phyloP scores from a whole-genome alignment of 78 protist species.

The Isochrysis galbana region DNA sequence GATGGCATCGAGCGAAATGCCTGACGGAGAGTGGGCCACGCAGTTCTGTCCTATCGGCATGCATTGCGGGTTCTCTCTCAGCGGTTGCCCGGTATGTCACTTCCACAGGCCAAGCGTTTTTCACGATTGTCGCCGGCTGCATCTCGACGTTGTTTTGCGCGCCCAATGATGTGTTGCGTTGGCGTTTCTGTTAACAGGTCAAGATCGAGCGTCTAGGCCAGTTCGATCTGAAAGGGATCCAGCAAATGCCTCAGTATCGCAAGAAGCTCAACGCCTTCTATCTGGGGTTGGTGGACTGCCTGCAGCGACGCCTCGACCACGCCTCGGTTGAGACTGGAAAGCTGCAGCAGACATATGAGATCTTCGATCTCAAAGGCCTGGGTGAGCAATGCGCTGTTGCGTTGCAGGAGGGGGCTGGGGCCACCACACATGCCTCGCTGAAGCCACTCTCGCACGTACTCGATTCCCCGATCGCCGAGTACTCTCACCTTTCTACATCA shows the following conservation, averaged over 20 bases:
- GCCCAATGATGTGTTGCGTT: too few relatives aligned
- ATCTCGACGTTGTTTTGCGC: too few relatives aligned
- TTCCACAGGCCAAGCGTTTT: too few relatives aligned
- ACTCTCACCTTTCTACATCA: too few relatives aligned
- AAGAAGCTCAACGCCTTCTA: neutral
- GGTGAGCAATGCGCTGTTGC: too few relatives aligned
- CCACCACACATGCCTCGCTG: too few relatives aligned
- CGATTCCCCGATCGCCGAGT: too few relatives aligned
- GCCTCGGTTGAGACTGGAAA: neutral
- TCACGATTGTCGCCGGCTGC: too few relatives aligned
- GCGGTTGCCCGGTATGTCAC: neutral
- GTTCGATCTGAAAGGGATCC: neutral
- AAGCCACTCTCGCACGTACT: too few relatives aligned
- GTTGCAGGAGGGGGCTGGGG: too few relatives aligned
- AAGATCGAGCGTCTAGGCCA: neutral
- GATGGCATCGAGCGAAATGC: neutral
- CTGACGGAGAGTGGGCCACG: constrained; percentile 2
- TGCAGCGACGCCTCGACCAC: neutral
- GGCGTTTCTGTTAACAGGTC: neutral
- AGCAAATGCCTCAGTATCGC: neutral
- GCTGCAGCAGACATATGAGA: neutral
- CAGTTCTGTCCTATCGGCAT: neutral
- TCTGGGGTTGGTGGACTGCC: neutral
- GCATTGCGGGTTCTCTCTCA: neutral
- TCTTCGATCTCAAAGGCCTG: neutral